phyloP scores from a whole-genome alignment of 805 yeast species.

The Pichia eremophila region DNA sequence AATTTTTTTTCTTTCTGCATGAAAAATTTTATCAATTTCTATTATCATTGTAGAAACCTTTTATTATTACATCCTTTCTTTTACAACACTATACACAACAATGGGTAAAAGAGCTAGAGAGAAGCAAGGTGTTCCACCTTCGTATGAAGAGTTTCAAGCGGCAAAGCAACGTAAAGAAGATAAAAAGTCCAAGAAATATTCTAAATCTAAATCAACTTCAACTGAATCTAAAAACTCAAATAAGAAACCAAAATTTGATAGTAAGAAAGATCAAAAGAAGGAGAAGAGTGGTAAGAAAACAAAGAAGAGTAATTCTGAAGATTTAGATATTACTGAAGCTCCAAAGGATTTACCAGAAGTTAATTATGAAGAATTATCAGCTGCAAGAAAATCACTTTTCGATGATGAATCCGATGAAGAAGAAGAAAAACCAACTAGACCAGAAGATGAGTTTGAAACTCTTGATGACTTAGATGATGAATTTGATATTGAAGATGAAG shows the following conservation, averaged over 20 bases:
- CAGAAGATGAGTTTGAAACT: constrained; percentile 29
- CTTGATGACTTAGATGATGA: constrained; percentile 15
- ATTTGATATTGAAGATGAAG: constrained; percentile 26
- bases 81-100: no score
- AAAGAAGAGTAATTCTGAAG: constrained; percentile 12
- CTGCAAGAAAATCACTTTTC: constrained; percentile 66
- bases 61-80: no score
- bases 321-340: constrained; percentile 30
- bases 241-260: constrained; percentile 6
- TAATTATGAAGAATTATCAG: constrained; percentile 54
- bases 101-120: constrained; percentile 94
- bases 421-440: constrained; percentile 32
- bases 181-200: constrained; percentile 24
- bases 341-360: constrained; percentile 52
- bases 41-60: background rate
- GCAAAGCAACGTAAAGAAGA: constrained; percentile 32
- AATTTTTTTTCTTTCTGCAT: background rate
- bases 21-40: background rate
- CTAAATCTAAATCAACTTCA: constrained; percentile 12
- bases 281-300: constrained; percentile 19
- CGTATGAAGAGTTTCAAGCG: constrained; percentile 69
- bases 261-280: constrained; percentile 13
- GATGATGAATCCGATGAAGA: constrained; percentile 51
- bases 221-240: constrained; percentile 13
- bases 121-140: constrained; percentile 89